Conservation (phyloP, 441 rosid genomes). For the Populus hybrid region DNA sequence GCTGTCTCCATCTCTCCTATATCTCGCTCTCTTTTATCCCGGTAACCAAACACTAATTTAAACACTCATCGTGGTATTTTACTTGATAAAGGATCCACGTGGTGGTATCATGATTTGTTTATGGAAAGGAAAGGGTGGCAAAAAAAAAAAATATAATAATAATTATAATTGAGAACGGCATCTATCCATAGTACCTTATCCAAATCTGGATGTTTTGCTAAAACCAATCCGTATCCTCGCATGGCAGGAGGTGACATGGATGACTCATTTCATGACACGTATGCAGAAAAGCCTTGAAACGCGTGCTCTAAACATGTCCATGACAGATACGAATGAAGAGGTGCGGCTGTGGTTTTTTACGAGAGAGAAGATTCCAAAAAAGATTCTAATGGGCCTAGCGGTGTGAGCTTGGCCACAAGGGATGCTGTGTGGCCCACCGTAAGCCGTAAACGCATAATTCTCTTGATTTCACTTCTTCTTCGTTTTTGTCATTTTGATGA, state of each 20-base stretch:
- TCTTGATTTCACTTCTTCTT: not conserved
- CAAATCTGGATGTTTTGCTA: slow-evolving; percentile 16
- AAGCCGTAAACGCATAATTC: not conserved
- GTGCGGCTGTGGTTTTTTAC: not conserved
- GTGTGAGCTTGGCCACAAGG: not conserved
- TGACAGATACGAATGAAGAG: not conserved
- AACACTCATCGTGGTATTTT: no score
- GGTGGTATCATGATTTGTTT: no score
- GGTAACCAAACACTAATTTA: no score
- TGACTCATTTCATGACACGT: slow-evolving; percentile 7
- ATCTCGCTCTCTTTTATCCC: no score
- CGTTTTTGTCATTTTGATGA: not conserved
- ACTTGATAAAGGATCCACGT: no score
- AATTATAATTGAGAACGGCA: slow-evolving; percentile 22
- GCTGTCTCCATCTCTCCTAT: no score
- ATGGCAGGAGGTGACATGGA: slow-evolving; percentile 19
- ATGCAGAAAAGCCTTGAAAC: not conserved
- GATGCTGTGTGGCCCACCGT: not conserved
- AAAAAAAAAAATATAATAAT: not conserved
- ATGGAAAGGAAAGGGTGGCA: not conserved
- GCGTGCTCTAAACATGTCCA: not conserved
- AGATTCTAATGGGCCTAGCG: not conserved
- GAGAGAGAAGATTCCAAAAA: not conserved
- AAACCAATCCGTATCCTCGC: slow-evolving; percentile 1
- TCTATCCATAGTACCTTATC: slow-evolving; percentile 25